Evolutionary conservation across 1,139 yeast species (phyloP).

Genomic region (Ogataea hybrid): DNA sequence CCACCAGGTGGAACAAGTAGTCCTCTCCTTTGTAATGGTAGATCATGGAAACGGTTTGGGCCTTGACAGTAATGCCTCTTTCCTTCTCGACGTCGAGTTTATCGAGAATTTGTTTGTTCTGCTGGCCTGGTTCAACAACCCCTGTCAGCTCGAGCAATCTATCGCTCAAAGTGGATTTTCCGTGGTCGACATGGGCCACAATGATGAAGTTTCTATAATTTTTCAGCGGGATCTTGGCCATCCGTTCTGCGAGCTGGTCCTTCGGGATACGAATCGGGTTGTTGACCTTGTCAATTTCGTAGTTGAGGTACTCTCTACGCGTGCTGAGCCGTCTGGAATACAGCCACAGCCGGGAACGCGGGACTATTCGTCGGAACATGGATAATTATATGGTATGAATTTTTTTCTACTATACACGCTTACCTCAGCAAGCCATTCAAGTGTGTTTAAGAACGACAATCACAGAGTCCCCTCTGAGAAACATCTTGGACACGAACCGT

Average conservation of each 20-base stretch:
- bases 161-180: constrained; percentile 90
- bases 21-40: constrained; percentile 70
- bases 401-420: constrained; percentile 7
- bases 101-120: constrained; percentile 86
- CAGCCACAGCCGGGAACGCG: background rate
- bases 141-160: constrained; percentile 84
- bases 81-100: constrained; percentile 93
- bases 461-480: constrained; percentile 93
- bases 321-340: background rate
- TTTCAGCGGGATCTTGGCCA: constrained; percentile 71
- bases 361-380: constrained; percentile 7
- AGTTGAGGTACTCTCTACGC: constrained; percentile 26
- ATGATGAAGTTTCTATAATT: constrained; percentile 89
- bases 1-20: constrained; percentile 84
- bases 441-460: constrained; percentile 57
- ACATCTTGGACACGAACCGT: constrained; percentile 84
- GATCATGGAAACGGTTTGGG: constrained; percentile 94
- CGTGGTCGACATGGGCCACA: constrained; percentile 98
- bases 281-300: constrained; percentile 21
- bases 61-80: constrained; percentile 94
- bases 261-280: constrained; percentile 28
- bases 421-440: constrained; percentile 7
- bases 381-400: constrained; percentile 1
- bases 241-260: constrained; percentile 43
- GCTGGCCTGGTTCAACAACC: constrained; percentile 71